A percentile compares a stretch with the other conserved stretches of the same genome.
Conservation (phyloP, 345 rosid species). For the Populus tremula region DNA sequence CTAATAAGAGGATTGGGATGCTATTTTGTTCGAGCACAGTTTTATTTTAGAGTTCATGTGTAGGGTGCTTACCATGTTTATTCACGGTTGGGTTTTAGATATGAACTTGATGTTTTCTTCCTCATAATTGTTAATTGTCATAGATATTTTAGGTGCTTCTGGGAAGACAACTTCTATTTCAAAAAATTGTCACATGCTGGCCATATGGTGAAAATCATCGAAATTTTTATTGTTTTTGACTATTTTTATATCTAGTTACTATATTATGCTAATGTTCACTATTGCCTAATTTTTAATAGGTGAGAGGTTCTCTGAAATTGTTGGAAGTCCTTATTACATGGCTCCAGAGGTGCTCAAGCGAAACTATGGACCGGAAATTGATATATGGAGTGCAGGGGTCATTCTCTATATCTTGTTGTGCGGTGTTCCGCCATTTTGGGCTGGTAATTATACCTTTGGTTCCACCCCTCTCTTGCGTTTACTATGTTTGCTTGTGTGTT, state of each 20-base stretch:
- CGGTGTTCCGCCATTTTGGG: conserved; percentile 99
- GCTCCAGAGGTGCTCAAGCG: conserved; percentile 99
- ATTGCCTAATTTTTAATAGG: conserved; percentile 44
- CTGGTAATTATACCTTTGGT: conserved; percentile 49
- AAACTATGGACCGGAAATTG: conserved; percentile 95
- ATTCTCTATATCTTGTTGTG: conserved; percentile 90
- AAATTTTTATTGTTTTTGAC: not conserved
- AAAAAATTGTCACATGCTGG: not conserved
- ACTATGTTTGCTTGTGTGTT: not conserved
- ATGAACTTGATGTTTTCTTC: not conserved
- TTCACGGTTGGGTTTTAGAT: not conserved
- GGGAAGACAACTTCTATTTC: not conserved
- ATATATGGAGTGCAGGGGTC: conserved; percentile 99
- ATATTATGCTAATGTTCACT: not conserved
- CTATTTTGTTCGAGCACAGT: not conserved
- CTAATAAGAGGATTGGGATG: not conserved
- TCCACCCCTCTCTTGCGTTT: not conserved
- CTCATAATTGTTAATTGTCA: not conserved
- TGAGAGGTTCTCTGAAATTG: conserved; percentile 92
- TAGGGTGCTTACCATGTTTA: not conserved
- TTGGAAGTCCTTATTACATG: conserved; percentile 99
- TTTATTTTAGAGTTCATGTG: not conserved
- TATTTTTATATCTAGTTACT: not conserved
- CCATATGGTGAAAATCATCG: not conserved
- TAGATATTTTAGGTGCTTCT: not conserved